A percentile compares a stretch with the other conserved stretches of the same genome.
Conservation (phyloP, 2,329 filamentous ascomycete species). For the Fusarium setosum region DNA sequence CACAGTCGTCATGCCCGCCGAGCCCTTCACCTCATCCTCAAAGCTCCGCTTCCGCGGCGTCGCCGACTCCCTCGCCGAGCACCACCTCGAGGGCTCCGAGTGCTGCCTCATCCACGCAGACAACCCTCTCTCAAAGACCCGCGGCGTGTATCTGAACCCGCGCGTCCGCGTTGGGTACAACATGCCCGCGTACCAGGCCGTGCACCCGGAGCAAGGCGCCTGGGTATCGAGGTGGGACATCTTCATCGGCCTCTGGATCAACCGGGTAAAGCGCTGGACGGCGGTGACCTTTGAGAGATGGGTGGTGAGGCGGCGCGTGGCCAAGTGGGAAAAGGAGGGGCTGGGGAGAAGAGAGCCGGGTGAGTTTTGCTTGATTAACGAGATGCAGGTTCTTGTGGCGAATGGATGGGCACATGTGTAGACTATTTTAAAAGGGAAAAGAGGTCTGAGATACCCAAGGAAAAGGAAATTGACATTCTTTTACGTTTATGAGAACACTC, state of each 20-base stretch:
- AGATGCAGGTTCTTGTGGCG: slow-evolving; percentile 68
- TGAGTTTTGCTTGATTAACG: slow-evolving; percentile 66
- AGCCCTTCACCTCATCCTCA: slow-evolving; percentile 62
- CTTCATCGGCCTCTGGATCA: slow-evolving; percentile 68
- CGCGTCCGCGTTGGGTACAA: slow-evolving; percentile 76
- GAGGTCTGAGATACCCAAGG: background rate
- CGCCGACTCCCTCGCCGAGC: slow-evolving; percentile 67
- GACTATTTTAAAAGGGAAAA: slow-evolving; percentile 3
- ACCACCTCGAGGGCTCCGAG: slow-evolving; percentile 80
- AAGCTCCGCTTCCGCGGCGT: slow-evolving; percentile 72
- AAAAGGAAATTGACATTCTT: background rate
- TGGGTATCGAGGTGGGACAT: slow-evolving; percentile 63
- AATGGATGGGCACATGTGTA: slow-evolving; percentile 70
- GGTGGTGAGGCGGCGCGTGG: slow-evolving; percentile 52
- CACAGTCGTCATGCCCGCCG: slow-evolving; percentile 61
- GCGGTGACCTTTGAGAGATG: slow-evolving; percentile 43
- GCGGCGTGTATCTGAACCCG: slow-evolving; percentile 76
- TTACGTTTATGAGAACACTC: too few species aligned
- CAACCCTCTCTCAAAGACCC: slow-evolving; percentile 65
- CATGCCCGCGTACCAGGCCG: slow-evolving; percentile 60
- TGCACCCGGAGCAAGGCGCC: slow-evolving; percentile 51
- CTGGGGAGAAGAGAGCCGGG: slow-evolving; percentile 56
- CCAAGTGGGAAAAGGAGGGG: slow-evolving; percentile 51
- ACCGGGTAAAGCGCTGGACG: slow-evolving; percentile 62
- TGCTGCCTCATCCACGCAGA: slow-evolving; percentile 83